A percentile compares a stretch with the other conserved stretches of the same genome.
Evolutionary conservation across 2,329 filamentous ascomycete species (phyloP).

Genomic region (Exophiala aquamarina): DNA sequence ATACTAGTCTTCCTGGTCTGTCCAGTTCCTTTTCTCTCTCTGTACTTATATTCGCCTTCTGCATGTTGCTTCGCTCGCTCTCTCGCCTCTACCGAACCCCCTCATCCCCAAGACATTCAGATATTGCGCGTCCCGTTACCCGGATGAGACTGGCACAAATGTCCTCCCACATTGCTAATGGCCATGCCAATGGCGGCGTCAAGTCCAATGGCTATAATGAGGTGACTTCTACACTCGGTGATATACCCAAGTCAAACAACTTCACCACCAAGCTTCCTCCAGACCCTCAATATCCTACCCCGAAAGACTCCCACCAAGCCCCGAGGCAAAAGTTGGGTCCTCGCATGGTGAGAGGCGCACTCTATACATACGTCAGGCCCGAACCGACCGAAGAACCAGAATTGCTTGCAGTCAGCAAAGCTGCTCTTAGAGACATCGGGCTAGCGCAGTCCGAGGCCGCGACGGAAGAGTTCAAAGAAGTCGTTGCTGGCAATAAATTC

Average conservation of each 20-base stretch:
- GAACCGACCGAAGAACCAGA: constrained; percentile 71
- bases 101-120: not conserved
- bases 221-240: constrained; percentile 34
- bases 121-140: constrained; percentile 13
- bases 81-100: constrained; percentile 10
- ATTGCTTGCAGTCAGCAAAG: constrained; percentile 75
- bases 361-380: constrained; percentile 89
- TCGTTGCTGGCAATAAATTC: constrained; percentile 80
- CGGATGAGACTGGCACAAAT: constrained; percentile 45
- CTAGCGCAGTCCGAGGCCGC: constrained; percentile 67
- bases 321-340: constrained; percentile 75
- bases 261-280: constrained; percentile 70
- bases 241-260: constrained; percentile 63
- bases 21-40: not conserved
- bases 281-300: constrained; percentile 77
- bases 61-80: constrained; percentile 17
- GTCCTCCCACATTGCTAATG: constrained; percentile 41
- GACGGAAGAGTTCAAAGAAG: constrained; percentile 71
- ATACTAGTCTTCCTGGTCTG: not conserved
- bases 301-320: constrained; percentile 75
- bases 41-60: constrained; percentile 11
- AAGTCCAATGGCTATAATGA: constrained; percentile 7
- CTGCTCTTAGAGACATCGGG: constrained; percentile 78
- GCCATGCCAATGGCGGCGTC: constrained; percentile 15
- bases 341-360: constrained; percentile 77